Evolutionary conservation across 768 basidiomycete species (phyloP), one percentile per base, ranked within the genome.

Genomic region (Piloderma croceum): DNA sequence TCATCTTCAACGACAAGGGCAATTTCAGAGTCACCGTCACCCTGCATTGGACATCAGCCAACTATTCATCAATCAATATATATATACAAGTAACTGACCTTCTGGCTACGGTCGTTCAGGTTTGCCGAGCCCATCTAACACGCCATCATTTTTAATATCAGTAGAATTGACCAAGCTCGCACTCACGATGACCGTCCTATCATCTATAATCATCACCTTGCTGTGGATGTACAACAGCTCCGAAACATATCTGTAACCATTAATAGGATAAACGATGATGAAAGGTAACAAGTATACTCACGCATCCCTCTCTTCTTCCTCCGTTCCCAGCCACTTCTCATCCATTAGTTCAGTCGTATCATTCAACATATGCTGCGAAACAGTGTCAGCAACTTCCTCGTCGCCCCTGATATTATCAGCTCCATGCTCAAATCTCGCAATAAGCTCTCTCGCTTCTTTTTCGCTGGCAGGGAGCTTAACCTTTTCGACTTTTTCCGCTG

Each of bases 151-250:
- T n/a, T n/a, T n/a, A n/a, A n/a, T n/a, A n/a, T n/a, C n/a, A n/a
- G n/a, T n/a, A n/a, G n/a, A n/a, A n/a, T n/a, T n/a, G n/a, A n/a
- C n/a, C n/a, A n/a, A n/a, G n/a, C n/a, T n/a, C n/a, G n/a, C n/a
- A n/a, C n/a, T n/a, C 50, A 90, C 88, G 48, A 98, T 90, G 33
- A 96, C 91, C 24, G 82, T 72, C 23, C 78, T 72, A 56, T 97
- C 93, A 54, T 96, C 93, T 24, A 96, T 89, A 39, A 94, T 88
- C 92, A 96, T 94, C 19, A 94, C 58, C 67, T 91, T 91, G 18
- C 77, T 79, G 58, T 91, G 89, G 44, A 91, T 90, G 51, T 90
- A 90, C 17, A 84, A 62, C 50, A 85, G 46, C 62, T 89, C 83
- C n/a, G 82, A 79, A 15, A 88, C 77, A 61, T 88, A 90, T 39